A percentile compares a stretch with the other conserved stretches of the same genome.
Conservation (phyloP, 139 green algal genomes). For the Chlorella sp. region DNA sequence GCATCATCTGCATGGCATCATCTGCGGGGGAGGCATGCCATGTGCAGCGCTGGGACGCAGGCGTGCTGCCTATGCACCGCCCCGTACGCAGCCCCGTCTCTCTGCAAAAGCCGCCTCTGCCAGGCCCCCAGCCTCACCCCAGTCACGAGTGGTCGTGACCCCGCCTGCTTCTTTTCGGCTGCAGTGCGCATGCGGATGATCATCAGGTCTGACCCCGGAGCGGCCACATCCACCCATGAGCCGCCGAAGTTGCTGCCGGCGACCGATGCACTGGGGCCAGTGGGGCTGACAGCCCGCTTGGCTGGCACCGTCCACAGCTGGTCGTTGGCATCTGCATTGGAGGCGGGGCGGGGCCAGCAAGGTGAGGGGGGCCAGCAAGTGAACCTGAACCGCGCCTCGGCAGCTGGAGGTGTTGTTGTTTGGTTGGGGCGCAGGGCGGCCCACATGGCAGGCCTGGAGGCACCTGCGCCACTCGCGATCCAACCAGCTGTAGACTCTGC, state of each 20-base stretch:
- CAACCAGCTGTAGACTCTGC: too few relatives aligned
- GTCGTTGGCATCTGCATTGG: neutral
- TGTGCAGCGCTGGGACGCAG: too few relatives aligned
- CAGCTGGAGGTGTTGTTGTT: too few relatives aligned
- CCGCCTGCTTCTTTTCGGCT: neutral
- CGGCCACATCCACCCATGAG: neutral
- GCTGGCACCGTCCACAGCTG: neutral
- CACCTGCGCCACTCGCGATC: neutral
- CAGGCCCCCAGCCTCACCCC: neutral
- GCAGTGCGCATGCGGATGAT: neutral
- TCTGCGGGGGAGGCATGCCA: too few relatives aligned
- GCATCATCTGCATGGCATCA: too few relatives aligned
- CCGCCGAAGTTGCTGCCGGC: conserved; percentile 4
- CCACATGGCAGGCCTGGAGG: neutral
- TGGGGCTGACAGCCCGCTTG: too few relatives aligned
- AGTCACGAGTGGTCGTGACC: too few relatives aligned
- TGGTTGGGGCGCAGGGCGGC: too few relatives aligned
- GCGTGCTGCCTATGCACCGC: too few relatives aligned
- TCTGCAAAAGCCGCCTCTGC: too few relatives aligned
- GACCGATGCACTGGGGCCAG: neutral
- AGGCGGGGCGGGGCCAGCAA: neutral
- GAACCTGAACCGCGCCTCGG: too few relatives aligned
- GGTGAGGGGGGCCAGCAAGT: neutral
- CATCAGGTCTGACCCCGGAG: neutral
- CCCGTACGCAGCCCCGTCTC: too few relatives aligned